phyloP scores from a whole-genome alignment of 352 stramenopile species.

The Pythium aphanidermatum region DNA sequence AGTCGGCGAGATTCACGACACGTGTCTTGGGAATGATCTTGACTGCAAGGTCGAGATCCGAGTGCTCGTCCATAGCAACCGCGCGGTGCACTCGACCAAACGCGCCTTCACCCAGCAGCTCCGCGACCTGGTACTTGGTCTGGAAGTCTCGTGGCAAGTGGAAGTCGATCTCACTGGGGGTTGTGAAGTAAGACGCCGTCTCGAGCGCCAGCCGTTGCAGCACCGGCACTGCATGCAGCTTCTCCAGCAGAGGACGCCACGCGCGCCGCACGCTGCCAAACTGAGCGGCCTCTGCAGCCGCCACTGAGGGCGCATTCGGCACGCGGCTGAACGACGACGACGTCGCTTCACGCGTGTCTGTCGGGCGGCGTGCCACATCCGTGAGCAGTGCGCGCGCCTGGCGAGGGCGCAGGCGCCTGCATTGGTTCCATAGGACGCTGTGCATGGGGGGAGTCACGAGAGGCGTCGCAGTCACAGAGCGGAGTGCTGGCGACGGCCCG shows the following conservation, averaged over 20 bases:
- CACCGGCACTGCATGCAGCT: slow-evolving; percentile 29
- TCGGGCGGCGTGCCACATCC: too few species aligned
- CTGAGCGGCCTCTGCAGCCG: neutral
- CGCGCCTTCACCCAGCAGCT: slow-evolving; percentile 61
- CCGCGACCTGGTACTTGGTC: slow-evolving; percentile 37
- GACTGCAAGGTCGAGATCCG: slow-evolving; percentile 51
- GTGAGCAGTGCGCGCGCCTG: too few species aligned
- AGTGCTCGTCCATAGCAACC: slow-evolving; percentile 13
- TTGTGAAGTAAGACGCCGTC: slow-evolving; percentile 55
- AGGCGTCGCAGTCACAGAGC: too few species aligned
- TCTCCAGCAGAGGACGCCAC: slow-evolving; percentile 44
- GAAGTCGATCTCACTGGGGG: slow-evolving; percentile 59
- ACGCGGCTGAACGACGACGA: slow-evolving; percentile 19
- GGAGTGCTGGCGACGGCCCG: too few species aligned
- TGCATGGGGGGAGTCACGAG: too few species aligned
- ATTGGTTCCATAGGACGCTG: too few species aligned
- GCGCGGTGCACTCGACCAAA: slow-evolving; percentile 66
- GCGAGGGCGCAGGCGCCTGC: too few species aligned
- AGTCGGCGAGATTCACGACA: slow-evolving; percentile 56
- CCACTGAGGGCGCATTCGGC: slow-evolving; percentile 12
- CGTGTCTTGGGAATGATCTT: slow-evolving; percentile 73
- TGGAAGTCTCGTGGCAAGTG: slow-evolving; percentile 48
- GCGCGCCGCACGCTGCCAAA: slow-evolving; percentile 56
- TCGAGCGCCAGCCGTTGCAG: slow-evolving; percentile 50
- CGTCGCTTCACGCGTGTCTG: neutral